Evolutionary conservation across 352 stramenopile species (phyloP), one percentile per base, ranked within the genome.

Genomic region (Lagenidium giganteum): DNA sequence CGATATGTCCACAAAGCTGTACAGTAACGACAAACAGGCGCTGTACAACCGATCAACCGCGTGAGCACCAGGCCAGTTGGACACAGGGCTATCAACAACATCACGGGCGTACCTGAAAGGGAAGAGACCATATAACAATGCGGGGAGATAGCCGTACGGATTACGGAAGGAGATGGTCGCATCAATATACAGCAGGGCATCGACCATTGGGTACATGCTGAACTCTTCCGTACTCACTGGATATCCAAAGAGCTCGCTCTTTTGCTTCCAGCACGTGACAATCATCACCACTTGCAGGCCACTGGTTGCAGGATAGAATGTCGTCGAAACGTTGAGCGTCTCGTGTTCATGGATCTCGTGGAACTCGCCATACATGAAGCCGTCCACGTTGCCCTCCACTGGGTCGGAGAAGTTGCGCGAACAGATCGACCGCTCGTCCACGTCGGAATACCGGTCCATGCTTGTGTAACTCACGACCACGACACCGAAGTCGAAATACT

Each of bases 401-500:
- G 54, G 53, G 13, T 67, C 40, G 8, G 61, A 77, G 55, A 86
- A 92, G 40, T 92, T 79, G 48, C 61, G 70, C 21, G 63, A 60
- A 49, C 82, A 94, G 17, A 73, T 54, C 11, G 40, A 49, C 28
- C 54, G 75, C 16, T 85, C 68, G 40, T 88, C 64, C 11, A 84
- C 61, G n/a, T 76, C 57, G 7, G 41, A 42, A 21, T 61, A 46
- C 2, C 52, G 25, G 11, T 70, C 70, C 2, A 54, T 57, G 17
- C 76, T 62, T 21, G 80, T 70, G 62, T 84, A 94, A 18, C 58
- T 77, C 33, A 67, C 70, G 24, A 83, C 47, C 0, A 71, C 79
- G 20, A 94, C 56, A 30, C 57, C 76, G 58, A 90, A 87, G 32
- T 92, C 65, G 40, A 94, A 87, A 42, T 94, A 91, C 49, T 90